Base-by-base conservation (phyloP, 2,329 filamentous ascomycete genomes). In the Fusarium haematococcum region DNA sequence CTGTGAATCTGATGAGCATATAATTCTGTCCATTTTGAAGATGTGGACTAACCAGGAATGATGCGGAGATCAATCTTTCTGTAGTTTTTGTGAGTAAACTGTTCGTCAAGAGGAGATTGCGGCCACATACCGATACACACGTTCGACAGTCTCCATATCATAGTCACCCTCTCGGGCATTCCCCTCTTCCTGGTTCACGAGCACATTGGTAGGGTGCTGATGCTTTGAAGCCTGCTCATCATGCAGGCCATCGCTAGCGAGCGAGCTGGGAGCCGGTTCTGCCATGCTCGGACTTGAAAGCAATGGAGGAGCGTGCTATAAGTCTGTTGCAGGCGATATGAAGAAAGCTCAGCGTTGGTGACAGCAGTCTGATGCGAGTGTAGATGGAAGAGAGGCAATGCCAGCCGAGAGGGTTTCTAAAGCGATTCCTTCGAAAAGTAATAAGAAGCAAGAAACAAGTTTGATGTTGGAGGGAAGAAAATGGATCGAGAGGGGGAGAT, bases 21-120 rank as follows among this genome's bases (percentile, higher is more conserved):
- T 25, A 16, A 14, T 5, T 30, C 18, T 6, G 18, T 4, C 5
- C 35, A 5, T 7, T 14, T 41, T 33, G 6, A 13, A 9, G n/a
- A 7, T 3, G 27, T 14, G 23, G 1, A 75, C 81, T 72, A 79
- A 89, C 88, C 86, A 74, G 89, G 89, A 73, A 91, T 91, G 78
- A 91, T 91, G 76, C 89, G 88, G 30, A 82, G 80, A 79, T 91
- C 89, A 57, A 91, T 85, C 79, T 90, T 90, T 75, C 84, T 74
- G 27, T 8, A 27, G 23, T 27, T 32, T 11, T 27, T 25, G 35
- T 74, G 18, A 74, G 72, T 6, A 37, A 59, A 23, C 11, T n/a
- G 20, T 16, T 4, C 11, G 45, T 27, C 18, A 32, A 18, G 32
- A 43, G 25, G 8, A 6, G 33, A 27, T 13, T 54, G 14, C n/a